Evolutionary conservation across 148 eudicot genomes (phyloP).

Genomic region (Persicaria tinctoria): DNA sequence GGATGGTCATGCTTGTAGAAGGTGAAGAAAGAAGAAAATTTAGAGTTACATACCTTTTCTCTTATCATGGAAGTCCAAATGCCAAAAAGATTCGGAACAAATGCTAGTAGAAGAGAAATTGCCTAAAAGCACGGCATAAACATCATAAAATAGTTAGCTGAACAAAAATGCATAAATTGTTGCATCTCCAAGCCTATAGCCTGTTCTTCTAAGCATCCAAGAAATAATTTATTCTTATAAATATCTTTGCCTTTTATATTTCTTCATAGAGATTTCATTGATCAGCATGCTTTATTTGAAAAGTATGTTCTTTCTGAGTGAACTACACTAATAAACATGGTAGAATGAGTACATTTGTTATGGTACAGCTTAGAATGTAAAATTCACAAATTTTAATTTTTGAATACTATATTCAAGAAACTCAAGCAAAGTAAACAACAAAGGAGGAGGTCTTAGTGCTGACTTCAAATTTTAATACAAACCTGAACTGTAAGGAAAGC

Average conservation of each 20-base stretch:
- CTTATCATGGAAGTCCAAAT: slow-evolving; percentile 59
- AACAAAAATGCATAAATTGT: not conserved
- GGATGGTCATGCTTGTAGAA: not conserved
- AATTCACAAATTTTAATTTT: not conserved
- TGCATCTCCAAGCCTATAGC: not conserved
- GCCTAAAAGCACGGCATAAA: slow-evolving; percentile 34
- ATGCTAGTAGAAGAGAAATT: slow-evolving; percentile 46
- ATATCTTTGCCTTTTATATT: not conserved
- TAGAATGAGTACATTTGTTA: not conserved
- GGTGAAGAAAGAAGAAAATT: not conserved
- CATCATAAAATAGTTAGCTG: not conserved
- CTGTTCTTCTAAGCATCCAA: not conserved
- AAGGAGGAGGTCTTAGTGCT: not conserved
- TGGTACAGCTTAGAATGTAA: not conserved
- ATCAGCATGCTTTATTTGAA: not conserved
- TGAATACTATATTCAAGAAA: not conserved
- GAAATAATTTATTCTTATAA: not conserved
- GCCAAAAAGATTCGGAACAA: slow-evolving; percentile 44
- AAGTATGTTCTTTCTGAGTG: not conserved
- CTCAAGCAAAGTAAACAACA: not conserved
- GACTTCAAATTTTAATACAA: slow-evolving; percentile 8
- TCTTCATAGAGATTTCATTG: not conserved
- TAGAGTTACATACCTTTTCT: slow-evolving; percentile 46
- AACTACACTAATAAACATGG: not conserved
- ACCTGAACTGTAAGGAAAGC: slow-evolving; percentile 53